phyloP scores from a whole-genome alignment of 192 early-diverging fungal genomes.

The Coemansia sp. region DNA sequence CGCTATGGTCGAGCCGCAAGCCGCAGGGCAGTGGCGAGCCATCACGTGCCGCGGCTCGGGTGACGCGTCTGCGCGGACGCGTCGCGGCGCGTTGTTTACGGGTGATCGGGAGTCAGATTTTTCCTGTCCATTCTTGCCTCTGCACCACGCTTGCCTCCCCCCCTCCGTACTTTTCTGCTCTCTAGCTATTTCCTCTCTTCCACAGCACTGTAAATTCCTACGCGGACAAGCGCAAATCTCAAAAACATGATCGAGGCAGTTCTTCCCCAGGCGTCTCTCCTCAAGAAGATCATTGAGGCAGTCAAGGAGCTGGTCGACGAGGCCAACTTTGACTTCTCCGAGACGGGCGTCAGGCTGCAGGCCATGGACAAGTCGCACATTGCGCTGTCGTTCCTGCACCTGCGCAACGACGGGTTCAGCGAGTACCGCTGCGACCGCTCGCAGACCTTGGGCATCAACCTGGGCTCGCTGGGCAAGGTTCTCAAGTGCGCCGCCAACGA shows the following conservation, averaged over 20 bases:
- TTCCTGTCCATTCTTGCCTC: too few relatives aligned
- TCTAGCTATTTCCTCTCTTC: neutral
- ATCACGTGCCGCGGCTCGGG: too few relatives aligned
- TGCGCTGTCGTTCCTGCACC: conserved; percentile 81
- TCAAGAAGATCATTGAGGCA: conserved; percentile 94
- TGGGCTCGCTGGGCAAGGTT: conserved; percentile 82
- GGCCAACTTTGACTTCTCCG: conserved; percentile 96
- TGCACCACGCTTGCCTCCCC: too few relatives aligned
- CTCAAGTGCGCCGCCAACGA: conserved; percentile 89
- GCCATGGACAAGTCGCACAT: conserved; percentile 99
- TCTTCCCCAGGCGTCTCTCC: conserved; percentile 74
- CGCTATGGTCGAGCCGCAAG: too few relatives aligned
- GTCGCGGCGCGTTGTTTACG: too few relatives aligned
- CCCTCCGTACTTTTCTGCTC: too few relatives aligned
- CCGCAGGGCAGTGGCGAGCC: too few relatives aligned
- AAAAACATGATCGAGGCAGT: conserved; percentile 83
- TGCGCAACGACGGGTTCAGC: conserved; percentile 76
- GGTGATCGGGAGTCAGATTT: too few relatives aligned
- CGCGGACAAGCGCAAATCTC: neutral
- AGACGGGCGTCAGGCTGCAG: conserved; percentile 91
- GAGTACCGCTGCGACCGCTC: conserved; percentile 88
- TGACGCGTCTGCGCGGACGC: too few relatives aligned
- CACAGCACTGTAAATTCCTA: neutral
- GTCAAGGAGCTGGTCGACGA: conserved; percentile 96
- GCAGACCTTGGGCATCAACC: conserved; percentile 84